Conservation (phyloP, 352 stramenopile genomes). For the Pythium periplocum region DNA sequence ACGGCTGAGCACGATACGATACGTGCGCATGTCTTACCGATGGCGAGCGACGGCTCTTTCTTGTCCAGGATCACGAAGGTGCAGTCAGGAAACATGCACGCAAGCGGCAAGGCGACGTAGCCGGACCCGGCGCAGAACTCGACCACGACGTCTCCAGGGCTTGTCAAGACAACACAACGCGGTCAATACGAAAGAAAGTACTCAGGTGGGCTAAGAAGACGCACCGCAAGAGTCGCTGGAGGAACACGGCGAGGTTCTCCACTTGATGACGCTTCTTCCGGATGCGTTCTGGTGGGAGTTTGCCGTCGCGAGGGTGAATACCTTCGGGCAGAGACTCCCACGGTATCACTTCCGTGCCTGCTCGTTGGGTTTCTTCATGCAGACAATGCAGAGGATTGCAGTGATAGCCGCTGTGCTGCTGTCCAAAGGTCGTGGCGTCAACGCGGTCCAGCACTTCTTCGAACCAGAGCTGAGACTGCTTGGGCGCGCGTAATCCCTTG, state of each 20-base stretch:
- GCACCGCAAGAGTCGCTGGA: constrained; percentile 56
- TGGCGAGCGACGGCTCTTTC: constrained; percentile 69
- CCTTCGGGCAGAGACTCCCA: constrained; percentile 54
- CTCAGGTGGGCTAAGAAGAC: background rate
- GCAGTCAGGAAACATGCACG: constrained; percentile 67
- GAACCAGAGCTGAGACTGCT: constrained; percentile 63
- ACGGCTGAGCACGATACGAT: too few species aligned
- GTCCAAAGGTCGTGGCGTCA: constrained; percentile 34
- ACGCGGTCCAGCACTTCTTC: constrained; percentile 59
- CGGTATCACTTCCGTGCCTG: constrained; percentile 29
- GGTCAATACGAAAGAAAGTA: too few species aligned
- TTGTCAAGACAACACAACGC: constrained; percentile 7
- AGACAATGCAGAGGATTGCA: constrained; percentile 60
- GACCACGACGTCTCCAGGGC: constrained; percentile 66
- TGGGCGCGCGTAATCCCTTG: constrained; percentile 37
- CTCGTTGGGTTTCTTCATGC: constrained; percentile 9
- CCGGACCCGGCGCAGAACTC: constrained; percentile 80
- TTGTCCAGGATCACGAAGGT: constrained; percentile 77
- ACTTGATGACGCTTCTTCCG: constrained; percentile 75
- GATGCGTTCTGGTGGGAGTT: constrained; percentile 41
- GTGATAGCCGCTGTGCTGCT: constrained; percentile 28
- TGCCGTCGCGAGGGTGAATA: constrained; percentile 67
- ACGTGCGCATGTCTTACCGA: constrained; percentile 28
- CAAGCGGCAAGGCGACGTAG: constrained; percentile 70
- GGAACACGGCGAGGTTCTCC: constrained; percentile 71